Percentiles rank a stretch among this genome's conserved stretches.
These are phyloP conservation scores for Citrullus amarus DNA, from an alignment of 306 rosid genomes.

Conservation along the genomic window DNA sequence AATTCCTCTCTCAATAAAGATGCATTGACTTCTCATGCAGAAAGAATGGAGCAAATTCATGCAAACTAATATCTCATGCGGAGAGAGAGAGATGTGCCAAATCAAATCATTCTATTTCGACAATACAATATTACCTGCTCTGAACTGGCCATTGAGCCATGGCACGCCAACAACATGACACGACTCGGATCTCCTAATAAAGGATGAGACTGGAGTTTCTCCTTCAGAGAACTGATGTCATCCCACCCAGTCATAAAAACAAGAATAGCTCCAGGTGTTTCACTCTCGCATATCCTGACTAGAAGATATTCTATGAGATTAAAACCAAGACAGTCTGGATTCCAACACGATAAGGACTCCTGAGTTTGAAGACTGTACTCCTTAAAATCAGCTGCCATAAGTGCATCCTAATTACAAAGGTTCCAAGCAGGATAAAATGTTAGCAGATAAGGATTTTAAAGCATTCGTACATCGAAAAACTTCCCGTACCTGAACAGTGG, in stretches of 20 bases:
- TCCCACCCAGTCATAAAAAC: conserved; percentile 99
- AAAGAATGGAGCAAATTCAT: not conserved
- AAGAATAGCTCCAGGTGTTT: conserved; percentile 76
- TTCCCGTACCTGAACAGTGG: conserved; percentile 59
- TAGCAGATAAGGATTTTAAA: conserved; percentile 10
- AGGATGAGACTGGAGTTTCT: conserved; percentile 58
- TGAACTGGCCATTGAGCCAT: conserved; percentile 92
- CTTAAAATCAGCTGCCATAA: conserved; percentile 58
- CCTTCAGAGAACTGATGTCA: conserved; percentile 78
- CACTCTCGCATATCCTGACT: conserved; percentile 65
- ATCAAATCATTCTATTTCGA: not conserved
- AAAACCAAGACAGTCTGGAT: conserved; percentile 85
- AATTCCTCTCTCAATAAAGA: not conserved
- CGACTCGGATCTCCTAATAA: conserved; percentile 58
- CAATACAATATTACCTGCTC: conserved; percentile 56
- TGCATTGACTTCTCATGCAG: not conserved
- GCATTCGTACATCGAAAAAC: conserved; percentile 2
- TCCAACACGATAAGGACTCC: conserved; percentile 87
- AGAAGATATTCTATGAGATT: conserved; percentile 67
- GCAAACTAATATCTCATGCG: not conserved
- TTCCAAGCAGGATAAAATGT: conserved; percentile 1
- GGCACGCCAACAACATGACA: conserved; percentile 75
- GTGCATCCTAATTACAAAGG: conserved; percentile 58
- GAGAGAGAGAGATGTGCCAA: not conserved
- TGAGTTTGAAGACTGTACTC: conserved; percentile 58